phyloP scores from a whole-genome alignment of 2,329 filamentous ascomycete genomes.

The Chaetomium sp. region DNA sequence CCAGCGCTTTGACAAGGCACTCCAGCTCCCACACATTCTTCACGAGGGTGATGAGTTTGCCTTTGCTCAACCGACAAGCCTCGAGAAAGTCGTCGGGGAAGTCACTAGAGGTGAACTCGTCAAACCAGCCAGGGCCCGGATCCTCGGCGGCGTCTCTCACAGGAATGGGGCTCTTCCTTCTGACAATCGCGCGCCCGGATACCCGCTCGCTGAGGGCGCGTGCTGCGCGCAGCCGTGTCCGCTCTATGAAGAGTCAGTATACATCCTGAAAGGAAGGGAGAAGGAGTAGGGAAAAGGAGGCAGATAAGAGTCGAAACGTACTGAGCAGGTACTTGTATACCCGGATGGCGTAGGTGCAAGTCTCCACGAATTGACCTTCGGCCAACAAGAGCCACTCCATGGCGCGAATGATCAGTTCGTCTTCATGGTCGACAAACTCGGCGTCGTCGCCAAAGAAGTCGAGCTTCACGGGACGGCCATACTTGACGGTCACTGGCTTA shows the following conservation, averaged over 20 bases:
- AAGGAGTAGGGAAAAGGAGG: not conserved
- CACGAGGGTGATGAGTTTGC: conserved; percentile 47
- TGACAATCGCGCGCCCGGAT: conserved; percentile 43
- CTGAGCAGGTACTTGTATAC: conserved; percentile 80
- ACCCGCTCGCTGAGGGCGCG: conserved; percentile 47
- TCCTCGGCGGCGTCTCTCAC: conserved; percentile 31
- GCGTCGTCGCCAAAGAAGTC: conserved; percentile 64
- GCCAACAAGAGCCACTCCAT: conserved; percentile 80
- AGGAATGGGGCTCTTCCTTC: conserved; percentile 31
- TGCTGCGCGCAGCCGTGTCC: conserved; percentile 48
- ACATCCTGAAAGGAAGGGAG: conserved; percentile 7
- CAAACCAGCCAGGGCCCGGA: conserved; percentile 28
- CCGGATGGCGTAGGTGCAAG: conserved; percentile 47
- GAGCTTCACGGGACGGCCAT: conserved; percentile 58
- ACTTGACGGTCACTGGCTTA: conserved; percentile 45
- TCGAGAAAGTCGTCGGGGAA: conserved; percentile 22
- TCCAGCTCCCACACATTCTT: conserved; percentile 64
- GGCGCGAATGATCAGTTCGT: conserved; percentile 67
- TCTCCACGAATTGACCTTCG: conserved; percentile 39
- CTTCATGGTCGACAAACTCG: conserved; percentile 49
- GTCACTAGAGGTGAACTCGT: conserved; percentile 31
- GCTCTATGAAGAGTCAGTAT: conserved; percentile 32
- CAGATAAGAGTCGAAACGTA: conserved; percentile 43
- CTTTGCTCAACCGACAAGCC: conserved; percentile 32
- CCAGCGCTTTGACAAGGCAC: conserved; percentile 57